Base-by-base conservation (phyloP, 441 rosid genomes). In the Populus hybrid region DNA sequence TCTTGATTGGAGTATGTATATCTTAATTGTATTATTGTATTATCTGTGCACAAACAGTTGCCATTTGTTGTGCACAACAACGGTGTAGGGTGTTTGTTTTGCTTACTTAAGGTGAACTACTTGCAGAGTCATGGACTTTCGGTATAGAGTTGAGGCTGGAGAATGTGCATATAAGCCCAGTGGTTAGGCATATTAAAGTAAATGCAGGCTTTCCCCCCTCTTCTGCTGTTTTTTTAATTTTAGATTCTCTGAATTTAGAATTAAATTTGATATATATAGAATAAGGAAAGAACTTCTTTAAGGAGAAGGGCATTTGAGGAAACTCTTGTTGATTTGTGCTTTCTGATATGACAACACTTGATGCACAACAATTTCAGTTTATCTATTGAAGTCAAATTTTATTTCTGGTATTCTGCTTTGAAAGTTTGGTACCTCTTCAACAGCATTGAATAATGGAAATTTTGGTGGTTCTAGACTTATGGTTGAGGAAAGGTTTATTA, bases 81-180 rank as follows among this genome's bases (percentile, higher is more conserved):
- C 5, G 18, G 61, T 53, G 8, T 53, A 53, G 18, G 61, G 69
- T 42, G 63, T 23, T 63, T 78, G 30, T 42, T 28, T 35, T 71
- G 26, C 72, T 71, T 77, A 69, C 63, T 79, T 81, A 83, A 95
- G 97, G 98, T 96, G 76, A 96, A 96, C 81, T 96, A 94, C 91
- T 90, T 96, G 89, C 99, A 96, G 77, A 90, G 97, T 82, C 95
- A 96, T 80, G 98, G 99, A 75, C 95, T 96, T 81, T 97, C 98
- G 69, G 97, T 88, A 94, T 97, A 5, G 99, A 92, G 88, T 78
- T 96, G 59, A 50, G 59, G 59, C 59, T 50, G 59, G 59, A 50
- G 20, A 50, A 50, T 50, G 59, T 50, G 73, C 99, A 96, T 67
- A 87, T 96, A 76, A 91, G 98, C 88, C 99, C 97, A 2, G 93